A percentile compares a stretch with the other conserved stretches of the same genome.
These are phyloP conservation scores for Eucalyptus globulus DNA, from an alignment of 345 rosid genomes.

Conservation along the genomic window DNA sequence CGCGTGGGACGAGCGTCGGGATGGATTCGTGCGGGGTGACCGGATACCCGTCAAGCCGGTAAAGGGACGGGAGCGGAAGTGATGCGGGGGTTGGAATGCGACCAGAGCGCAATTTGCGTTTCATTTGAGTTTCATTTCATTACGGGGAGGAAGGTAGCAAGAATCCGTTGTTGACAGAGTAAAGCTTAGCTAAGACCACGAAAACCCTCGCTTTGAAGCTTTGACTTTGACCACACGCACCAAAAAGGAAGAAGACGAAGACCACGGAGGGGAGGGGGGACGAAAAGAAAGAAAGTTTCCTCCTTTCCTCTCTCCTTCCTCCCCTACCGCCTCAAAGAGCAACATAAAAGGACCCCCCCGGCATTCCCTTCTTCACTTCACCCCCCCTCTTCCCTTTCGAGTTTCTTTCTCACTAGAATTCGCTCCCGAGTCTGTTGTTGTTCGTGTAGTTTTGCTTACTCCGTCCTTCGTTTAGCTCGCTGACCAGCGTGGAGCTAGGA, in stretches of 20 bases:
- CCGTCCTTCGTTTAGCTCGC: background rate
- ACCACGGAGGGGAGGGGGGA: background rate
- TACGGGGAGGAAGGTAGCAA: background rate
- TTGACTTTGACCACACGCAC: constrained; percentile 46
- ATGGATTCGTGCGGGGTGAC: constrained; percentile 5
- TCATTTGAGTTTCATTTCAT: background rate
- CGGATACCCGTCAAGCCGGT: constrained; percentile 15
- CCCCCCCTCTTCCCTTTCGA: background rate
- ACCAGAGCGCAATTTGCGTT: background rate
- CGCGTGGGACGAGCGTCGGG: background rate
- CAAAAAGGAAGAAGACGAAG: background rate
- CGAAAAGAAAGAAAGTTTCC: constrained; percentile 44
- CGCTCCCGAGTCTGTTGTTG: background rate
- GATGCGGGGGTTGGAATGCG: background rate
- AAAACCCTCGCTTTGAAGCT: constrained; percentile 10
- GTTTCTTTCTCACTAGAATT: background rate
- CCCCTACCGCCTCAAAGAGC: background rate
- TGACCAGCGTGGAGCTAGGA: background rate
- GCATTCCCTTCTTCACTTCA: background rate
- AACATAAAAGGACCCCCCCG: constrained; percentile 3
- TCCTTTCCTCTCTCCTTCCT: constrained; percentile 61
- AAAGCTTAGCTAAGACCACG: background rate
- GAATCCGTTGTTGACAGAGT: background rate
- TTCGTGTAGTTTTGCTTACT: background rate
- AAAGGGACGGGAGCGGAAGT: background rate